phyloP scores from a whole-genome alignment of 1,284 basidiomycete species.

The Clitocybe nebularis region DNA sequence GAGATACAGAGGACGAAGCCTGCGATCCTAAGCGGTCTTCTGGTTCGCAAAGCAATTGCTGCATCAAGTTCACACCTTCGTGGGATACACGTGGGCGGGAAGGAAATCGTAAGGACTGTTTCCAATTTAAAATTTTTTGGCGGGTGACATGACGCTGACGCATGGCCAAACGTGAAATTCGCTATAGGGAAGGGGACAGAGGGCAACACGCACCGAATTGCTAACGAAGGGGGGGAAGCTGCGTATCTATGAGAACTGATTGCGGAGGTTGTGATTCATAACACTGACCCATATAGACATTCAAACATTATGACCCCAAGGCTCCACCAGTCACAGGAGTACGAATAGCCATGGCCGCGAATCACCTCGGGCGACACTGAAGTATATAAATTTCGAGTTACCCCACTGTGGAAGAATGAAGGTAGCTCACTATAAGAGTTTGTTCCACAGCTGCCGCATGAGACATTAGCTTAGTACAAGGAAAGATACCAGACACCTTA shows the following conservation, averaged over 20 bases:
- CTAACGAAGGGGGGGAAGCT: slow-evolving; percentile 93
- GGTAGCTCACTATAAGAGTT: slow-evolving; percentile 81
- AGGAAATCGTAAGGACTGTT: slow-evolving; percentile 83
- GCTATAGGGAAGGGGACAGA: slow-evolving; percentile 1
- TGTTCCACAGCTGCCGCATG: slow-evolving; percentile 64
- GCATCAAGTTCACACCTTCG: slow-evolving; percentile 85
- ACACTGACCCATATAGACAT: slow-evolving; percentile 78
- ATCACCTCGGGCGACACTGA: slow-evolving; percentile 95
- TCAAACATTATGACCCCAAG: slow-evolving; percentile 92
- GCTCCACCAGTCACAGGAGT: slow-evolving; percentile 98
- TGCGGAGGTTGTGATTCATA: slow-evolving; percentile 19
- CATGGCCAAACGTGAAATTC: slow-evolving; percentile 10
- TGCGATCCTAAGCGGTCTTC: slow-evolving; percentile 89
- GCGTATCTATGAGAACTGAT: slow-evolving; percentile 12
- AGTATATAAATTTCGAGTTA: slow-evolving; percentile 13
- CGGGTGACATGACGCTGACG: slow-evolving; percentile 80
- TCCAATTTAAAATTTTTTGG: slow-evolving; percentile 93
- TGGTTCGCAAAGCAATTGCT: slow-evolving; percentile 86
- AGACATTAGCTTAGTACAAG: slow-evolving; percentile 1
- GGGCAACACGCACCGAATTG: slow-evolving; percentile 60
- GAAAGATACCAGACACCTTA: slow-evolving; percentile 48
- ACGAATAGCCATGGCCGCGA: slow-evolving; percentile 88
- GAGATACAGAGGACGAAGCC: slow-evolving; percentile 59
- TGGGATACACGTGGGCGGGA: slow-evolving; percentile 78
- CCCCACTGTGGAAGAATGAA: not conserved